Evolutionary conservation across 2,329 filamentous ascomycete genomes (phyloP).

Genomic region (Monilinia fructigena): DNA sequence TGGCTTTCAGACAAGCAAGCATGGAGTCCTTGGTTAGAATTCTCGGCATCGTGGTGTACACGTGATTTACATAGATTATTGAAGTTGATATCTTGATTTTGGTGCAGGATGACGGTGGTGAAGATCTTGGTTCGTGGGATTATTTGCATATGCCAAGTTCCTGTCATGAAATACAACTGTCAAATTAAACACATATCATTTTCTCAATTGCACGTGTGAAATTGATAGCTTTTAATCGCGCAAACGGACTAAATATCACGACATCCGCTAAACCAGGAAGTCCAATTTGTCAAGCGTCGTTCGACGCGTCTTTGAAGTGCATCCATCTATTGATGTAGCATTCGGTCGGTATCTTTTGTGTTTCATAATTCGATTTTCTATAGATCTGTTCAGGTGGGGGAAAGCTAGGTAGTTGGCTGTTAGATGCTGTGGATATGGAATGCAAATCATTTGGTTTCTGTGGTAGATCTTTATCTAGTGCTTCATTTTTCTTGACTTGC

Average conservation of each 20-base stretch:
- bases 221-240: constrained; percentile 5
- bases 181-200: not conserved
- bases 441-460: not conserved
- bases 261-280: constrained; percentile 29
- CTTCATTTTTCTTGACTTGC: not conserved
- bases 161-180: not conserved
- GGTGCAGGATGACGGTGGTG: not conserved
- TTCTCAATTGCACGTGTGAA: not conserved
- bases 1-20: not conserved
- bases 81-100: not conserved
- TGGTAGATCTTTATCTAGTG: not conserved
- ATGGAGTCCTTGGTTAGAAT: not conserved
- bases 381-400: constrained; percentile 16
- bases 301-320: not conserved
- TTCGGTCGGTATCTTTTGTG: not conserved
- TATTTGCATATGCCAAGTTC: not conserved
- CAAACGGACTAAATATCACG: constrained; percentile 27
- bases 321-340: not conserved
- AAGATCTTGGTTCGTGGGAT: not conserved
- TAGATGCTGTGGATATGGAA: not conserved
- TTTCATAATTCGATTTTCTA: not conserved
- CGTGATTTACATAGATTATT: not conserved
- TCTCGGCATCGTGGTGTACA: constrained; percentile 10
- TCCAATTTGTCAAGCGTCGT: constrained; percentile 23
- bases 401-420: constrained; percentile 2